Base-by-base conservation (phyloP, 305 asterid genomes). In the Striga hermonthica region DNA sequence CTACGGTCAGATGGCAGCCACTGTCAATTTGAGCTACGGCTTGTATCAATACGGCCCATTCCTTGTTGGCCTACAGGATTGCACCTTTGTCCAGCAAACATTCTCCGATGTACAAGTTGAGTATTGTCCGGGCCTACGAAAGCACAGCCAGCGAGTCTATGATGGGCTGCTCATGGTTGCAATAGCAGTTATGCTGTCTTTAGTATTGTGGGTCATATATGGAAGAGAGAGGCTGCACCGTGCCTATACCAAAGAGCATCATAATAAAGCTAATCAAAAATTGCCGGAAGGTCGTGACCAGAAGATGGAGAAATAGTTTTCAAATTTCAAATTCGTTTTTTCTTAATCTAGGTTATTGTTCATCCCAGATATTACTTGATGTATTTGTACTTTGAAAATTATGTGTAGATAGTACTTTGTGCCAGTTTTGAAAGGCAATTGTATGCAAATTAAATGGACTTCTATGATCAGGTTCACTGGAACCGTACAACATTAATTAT, bases 221-320 rank as follows among this genome's bases (percentile, higher is more conserved):
- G 97, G 86, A 54, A 79, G 97, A 69, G 97, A 87, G 79, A 83
- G 96, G 72, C 79, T 82, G 12, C 96, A 84, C 78, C 87, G 92
- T 1, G 78, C 70, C 67, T 83, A 82, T 37, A 80, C 88, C 7
- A 89, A 89, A 72, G 81, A 74, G 65, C 84, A 75, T 49, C 64
- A 4, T 16, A 50, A 2, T 22, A 22, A 22, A 22, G 31, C 31
- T 22, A 22, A 22, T 22, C 1, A 22, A 22, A 22, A 22, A 22
- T 22, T 22, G 31, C 31, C 31, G 31, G 31, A 22, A 22, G 31
- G 31, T 22, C 31, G 31, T 22, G 31, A 1, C 1, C 31, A 22
- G n/a, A 14, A 62, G 65, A 60, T 15, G 66, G 37, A 12, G 43
- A 13, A 43, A 15, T 49, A 28, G 12, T 39, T 39, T 8, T 39